Evolutionary conservation across 257 asterid genomes (phyloP).

Genomic region (Buddleja alternifolia): DNA sequence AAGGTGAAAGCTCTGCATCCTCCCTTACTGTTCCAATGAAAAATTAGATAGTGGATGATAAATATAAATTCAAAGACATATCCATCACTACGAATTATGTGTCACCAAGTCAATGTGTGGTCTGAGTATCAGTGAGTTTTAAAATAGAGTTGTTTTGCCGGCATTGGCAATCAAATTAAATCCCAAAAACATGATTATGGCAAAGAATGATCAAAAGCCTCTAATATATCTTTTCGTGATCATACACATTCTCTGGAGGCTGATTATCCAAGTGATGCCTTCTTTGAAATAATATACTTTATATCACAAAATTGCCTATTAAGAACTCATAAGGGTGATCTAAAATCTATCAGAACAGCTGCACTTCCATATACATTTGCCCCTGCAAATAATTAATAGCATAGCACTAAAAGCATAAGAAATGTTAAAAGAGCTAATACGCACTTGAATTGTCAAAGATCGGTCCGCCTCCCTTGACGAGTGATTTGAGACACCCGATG

Average conservation of each 20-base stretch:
- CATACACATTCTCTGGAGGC: slow-evolving; percentile 21
- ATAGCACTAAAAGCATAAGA: background rate
- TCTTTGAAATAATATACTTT: background rate
- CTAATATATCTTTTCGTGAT: background rate
- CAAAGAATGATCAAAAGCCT: background rate
- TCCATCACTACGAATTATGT: too few species aligned
- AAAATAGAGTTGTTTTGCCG: background rate
- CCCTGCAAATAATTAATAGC: too few species aligned
- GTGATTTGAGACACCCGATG: slow-evolving; percentile 39
- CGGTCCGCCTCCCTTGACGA: slow-evolving; percentile 36
- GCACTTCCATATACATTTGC: background rate
- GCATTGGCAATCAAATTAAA: background rate
- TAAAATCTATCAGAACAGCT: background rate
- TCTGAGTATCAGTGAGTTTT: background rate
- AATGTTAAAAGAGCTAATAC: slow-evolving; percentile 6
- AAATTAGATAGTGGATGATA: background rate
- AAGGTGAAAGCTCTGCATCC: background rate
- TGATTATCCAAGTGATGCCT: slow-evolving; percentile 5
- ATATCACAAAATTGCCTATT: too few species aligned
- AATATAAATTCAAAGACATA: background rate
- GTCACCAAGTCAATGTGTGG: background rate
- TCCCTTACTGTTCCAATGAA: background rate
- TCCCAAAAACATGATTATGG: background rate
- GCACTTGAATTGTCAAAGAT: slow-evolving; percentile 31
- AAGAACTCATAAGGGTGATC: background rate